Conservation (phyloP, 495 filamentous ascomycete species). For the Aspergillus ellipticus region DNA sequence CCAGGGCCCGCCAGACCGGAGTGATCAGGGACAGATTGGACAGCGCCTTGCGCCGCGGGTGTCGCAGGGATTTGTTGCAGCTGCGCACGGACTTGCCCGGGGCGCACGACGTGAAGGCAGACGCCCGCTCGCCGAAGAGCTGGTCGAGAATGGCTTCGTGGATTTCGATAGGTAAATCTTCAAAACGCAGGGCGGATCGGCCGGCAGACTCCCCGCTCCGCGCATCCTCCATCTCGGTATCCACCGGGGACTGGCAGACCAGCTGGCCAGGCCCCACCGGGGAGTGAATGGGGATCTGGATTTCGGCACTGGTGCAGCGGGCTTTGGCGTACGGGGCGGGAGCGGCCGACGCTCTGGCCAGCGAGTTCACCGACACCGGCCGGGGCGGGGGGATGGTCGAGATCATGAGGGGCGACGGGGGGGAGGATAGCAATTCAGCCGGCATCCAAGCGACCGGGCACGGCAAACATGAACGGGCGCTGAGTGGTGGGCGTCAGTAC, state of each 20-base stretch:
- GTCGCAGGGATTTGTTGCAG: constrained; percentile 63
- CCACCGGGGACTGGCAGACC: constrained; percentile 21
- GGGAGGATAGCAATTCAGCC: constrained; percentile 10
- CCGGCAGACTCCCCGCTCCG: constrained; percentile 6
- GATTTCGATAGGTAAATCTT: constrained; percentile 63
- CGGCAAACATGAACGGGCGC: constrained; percentile 5
- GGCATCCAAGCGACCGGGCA: neutral
- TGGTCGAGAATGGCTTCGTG: constrained; percentile 68
- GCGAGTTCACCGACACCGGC: constrained; percentile 34
- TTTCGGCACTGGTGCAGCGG: constrained; percentile 26
- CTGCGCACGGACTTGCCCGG: constrained; percentile 45
- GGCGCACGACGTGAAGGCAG: constrained; percentile 46
- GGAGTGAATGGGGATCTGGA: constrained; percentile 12
- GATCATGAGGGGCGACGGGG: constrained; percentile 25
- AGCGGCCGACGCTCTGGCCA: constrained; percentile 22
- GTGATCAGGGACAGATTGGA: constrained; percentile 63
- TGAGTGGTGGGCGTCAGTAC: neutral
- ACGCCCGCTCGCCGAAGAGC: constrained; percentile 61
- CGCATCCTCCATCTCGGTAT: constrained; percentile 30
- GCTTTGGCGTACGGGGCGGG: constrained; percentile 21
- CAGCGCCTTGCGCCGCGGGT: constrained; percentile 62
- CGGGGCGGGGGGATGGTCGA: constrained; percentile 33
- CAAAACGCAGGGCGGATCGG: constrained; percentile 31
- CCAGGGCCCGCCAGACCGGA: constrained; percentile 56
- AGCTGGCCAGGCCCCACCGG: constrained; percentile 16